A percentile compares a stretch with the other conserved stretches of the same genome.
Evolutionary conservation across 148 eudicot species (phyloP).

Genomic region (Fagopyrum homotropicum): DNA sequence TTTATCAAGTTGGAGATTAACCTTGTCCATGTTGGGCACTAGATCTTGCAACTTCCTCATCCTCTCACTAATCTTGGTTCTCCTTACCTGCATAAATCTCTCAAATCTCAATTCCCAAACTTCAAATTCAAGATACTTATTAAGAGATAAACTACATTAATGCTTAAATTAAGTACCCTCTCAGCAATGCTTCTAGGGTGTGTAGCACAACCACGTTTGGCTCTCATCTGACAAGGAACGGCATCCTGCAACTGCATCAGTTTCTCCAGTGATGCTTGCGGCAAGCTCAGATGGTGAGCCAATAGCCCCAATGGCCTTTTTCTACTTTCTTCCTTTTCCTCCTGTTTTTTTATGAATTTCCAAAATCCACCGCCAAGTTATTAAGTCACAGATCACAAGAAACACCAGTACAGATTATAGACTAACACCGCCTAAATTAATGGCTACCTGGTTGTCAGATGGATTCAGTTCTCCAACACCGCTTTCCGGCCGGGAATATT

Average conservation of each 20-base stretch:
- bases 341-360: background rate
- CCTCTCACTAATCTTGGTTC: constrained; percentile 83
- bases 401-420: background rate
- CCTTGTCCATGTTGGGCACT: constrained; percentile 98
- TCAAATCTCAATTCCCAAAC: background rate
- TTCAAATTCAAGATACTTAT: background rate
- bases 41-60: constrained; percentile 90
- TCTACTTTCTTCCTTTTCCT: background rate
- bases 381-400: background rate
- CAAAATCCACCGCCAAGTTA: background rate
- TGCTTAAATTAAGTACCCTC: constrained; percentile 5
- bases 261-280: constrained; percentile 53
- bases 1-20: constrained; percentile 14
- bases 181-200: constrained; percentile 17
- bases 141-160: background rate
- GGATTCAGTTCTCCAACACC: constrained; percentile 4
- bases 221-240: constrained; percentile 14
- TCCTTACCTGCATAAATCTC: constrained; percentile 44
- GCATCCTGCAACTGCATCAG: constrained; percentile 31
- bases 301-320: constrained; percentile 18
- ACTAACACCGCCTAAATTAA: background rate
- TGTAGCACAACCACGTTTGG: constrained; percentile 15
- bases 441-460: constrained; percentile 6
- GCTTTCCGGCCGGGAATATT: background rate
- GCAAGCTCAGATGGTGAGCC: constrained; percentile 73